phyloP scores from a whole-genome alignment of 805 yeast species.

The Kregervanrija delftensis region DNA sequence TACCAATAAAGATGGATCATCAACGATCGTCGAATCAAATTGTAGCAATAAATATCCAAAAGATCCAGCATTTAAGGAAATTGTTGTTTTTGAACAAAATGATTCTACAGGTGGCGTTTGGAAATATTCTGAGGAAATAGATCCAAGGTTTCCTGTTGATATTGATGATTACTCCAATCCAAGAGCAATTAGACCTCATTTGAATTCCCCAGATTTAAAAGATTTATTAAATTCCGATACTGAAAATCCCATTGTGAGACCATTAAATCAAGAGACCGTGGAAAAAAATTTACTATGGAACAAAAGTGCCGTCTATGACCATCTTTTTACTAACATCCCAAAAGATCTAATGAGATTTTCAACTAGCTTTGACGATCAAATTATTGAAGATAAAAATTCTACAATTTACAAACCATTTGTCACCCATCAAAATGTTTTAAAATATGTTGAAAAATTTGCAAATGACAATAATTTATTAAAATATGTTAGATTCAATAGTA shows the following conservation, averaged over 20 bases:
- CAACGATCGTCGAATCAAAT: slow-evolving; percentile 19
- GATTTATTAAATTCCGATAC: not conserved
- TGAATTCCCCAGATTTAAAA: not conserved
- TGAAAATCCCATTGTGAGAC: not conserved
- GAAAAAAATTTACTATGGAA: slow-evolving; percentile 3
- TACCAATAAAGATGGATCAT: slow-evolving; percentile 21
- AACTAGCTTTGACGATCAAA: slow-evolving; percentile 22
- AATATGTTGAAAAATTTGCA: slow-evolving; percentile 16
- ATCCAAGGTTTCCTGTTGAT: slow-evolving; percentile 15
- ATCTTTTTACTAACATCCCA: slow-evolving; percentile 36
- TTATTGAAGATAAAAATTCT: not conserved
- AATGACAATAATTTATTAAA: slow-evolving; percentile 20
- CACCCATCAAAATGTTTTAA: slow-evolving; percentile 14
- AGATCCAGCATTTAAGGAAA: slow-evolving; percentile 26
- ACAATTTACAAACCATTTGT: slow-evolving; percentile 14
- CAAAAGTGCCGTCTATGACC: slow-evolving; percentile 24
- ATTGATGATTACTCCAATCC: slow-evolving; percentile 10
- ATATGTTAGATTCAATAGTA: slow-evolving; percentile 28
- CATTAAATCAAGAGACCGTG: not conserved
- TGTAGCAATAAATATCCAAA: slow-evolving; percentile 21
- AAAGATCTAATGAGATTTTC: slow-evolving; percentile 32
- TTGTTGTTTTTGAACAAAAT: slow-evolving; percentile 36
- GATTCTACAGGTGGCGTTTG: slow-evolving; percentile 34
- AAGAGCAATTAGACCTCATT: slow-evolving; percentile 6
- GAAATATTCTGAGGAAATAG: slow-evolving; percentile 17